Evolutionary conservation across 352 stramenopile genomes (phyloP), one percentile per base, ranked within the genome.

Genomic region (Globisporangium recalcitrans): DNA sequence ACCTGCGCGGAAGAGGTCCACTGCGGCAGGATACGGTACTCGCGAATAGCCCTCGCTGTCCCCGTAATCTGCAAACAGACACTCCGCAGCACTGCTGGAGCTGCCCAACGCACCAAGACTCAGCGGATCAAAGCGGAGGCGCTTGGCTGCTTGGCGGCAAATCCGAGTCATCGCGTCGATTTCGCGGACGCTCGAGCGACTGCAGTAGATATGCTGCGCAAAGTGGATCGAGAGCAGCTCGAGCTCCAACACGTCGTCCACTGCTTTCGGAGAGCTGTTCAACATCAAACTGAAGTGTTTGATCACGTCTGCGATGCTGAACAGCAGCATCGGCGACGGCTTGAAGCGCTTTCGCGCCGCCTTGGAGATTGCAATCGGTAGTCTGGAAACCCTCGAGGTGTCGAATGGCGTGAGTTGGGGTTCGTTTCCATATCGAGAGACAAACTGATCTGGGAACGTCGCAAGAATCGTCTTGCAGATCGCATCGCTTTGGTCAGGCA

Each of bases 251-350:
- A 69, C 38, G n/a, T 52, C 64, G 13, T 55, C 52, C 2, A 53
- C 52, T 5, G 56, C 42, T 22, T 65, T 65, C 11, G 60, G 22
- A 0, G 78, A 77, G 21, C 70, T 58, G 47, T 77, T 86, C 72
- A 86, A 71, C n/a, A 88, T 40, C 11, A 74, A 73, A 16, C 64
- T 71, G 10, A 85, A 77, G 22, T 76, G 65, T 13, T 66, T 82
- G 9, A 87, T 46, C 14, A 87, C 70, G 9, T 77, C 78, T 9
- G 60, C 70, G 0, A 83, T 24, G 26, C 69, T 80, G 16, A 88
- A 72, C 26, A 85, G 52, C 31, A 84, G 64, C 48, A 83, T 58
- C 8, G 75, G 79, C 16, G 75, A 73, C 31, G 73, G 53, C 38
- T 72, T 74, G 52, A 77, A 68, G 11, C 55, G 42, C 31, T 68